A percentile compares a stretch with the other conserved stretches of the same genome.
Evolutionary conservation across 2,329 filamentous ascomycete genomes (phyloP).

Genomic region (Calonectria crousiana): DNA sequence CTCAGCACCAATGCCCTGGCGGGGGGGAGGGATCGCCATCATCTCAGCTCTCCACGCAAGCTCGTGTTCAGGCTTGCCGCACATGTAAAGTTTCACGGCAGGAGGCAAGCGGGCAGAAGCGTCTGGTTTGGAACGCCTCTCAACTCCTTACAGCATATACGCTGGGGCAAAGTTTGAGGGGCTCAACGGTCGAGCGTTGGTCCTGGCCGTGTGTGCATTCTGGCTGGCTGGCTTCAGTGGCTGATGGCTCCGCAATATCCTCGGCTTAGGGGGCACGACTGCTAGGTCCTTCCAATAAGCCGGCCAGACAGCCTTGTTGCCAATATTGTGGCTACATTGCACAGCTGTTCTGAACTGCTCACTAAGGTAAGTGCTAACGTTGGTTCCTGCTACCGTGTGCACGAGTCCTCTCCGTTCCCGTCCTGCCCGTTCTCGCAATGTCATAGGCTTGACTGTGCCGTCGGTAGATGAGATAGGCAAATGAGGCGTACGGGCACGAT

Average conservation of each 20-base stretch:
- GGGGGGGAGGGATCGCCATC: conserved; percentile 30
- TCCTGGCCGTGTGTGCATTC: conserved; percentile 16
- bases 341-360: conserved; percentile 8
- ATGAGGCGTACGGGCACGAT: not conserved
- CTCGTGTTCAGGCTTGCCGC: not conserved
- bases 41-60: conserved; percentile 28
- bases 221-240: not conserved
- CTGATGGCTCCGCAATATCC: conserved; percentile 23
- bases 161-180: conserved; percentile 18
- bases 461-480: not conserved
- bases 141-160: conserved; percentile 17
- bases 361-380: conserved; percentile 17
- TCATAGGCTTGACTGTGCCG: not conserved
- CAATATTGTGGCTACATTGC: conserved; percentile 2
- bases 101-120: conserved; percentile 19
- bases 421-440: not conserved
- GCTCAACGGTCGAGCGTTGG: conserved; percentile 39
- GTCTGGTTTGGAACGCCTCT: conserved; percentile 19
- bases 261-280: conserved; percentile 30
- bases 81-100: not conserved
- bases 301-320: not conserved
- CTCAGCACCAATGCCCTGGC: not conserved
- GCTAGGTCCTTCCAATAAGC: conserved; percentile 22
- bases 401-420: conserved; percentile 2
- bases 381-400: conserved; percentile 19